Base-by-base conservation (phyloP, 306 rosid species). In the Lathyrus oleraceus region DNA sequence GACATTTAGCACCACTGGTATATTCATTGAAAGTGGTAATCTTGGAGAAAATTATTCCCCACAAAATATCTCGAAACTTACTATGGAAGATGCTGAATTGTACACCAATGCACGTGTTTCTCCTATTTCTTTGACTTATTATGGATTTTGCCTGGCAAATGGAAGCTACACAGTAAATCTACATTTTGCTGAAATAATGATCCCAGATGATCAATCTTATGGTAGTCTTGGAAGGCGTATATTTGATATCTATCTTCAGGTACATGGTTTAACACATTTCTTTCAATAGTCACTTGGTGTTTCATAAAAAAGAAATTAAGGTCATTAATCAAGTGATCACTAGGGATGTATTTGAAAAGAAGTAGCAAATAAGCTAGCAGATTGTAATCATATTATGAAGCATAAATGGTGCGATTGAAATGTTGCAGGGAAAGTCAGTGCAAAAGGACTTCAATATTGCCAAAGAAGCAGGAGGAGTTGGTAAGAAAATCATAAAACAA, bases 71-170 rank as follows among this genome's bases (percentile, higher is more conserved):
- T 6, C 59, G 1, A 27, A 1, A 16, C 83, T 74, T 56, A 62
- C 47, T 0, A 66, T 75, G 71, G 3, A 21, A 7, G 45, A 82
- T 32, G 69, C 82, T 61, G 57, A 30, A 27, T 70, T 87, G 19
- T 90, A 90, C 63, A 65, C 7, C 69, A 82, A 10, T 2, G 96
- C 94, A 48, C 89, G 96, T 6, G 70, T 86, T 67, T 78, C 94
- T 58, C 83, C 96, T 30, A 71, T 70, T 69, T 84, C 94, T 56
- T 54, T 87, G 59, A 87, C 91, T 57, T 87, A 82, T 72, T 84
- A 82, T 42, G 91, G 84, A 12, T 69, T 72, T 39, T 82, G 91
- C 16, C 77, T 84, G 19, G 36, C 39, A 63, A 84, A 84, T 69
- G 91, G 91, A 25, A 49, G 40, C 61, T 87, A 87, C 68, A 82